Base-by-base conservation (phyloP, 352 stramenopile species). In the Phytophthora cactorum region DNA sequence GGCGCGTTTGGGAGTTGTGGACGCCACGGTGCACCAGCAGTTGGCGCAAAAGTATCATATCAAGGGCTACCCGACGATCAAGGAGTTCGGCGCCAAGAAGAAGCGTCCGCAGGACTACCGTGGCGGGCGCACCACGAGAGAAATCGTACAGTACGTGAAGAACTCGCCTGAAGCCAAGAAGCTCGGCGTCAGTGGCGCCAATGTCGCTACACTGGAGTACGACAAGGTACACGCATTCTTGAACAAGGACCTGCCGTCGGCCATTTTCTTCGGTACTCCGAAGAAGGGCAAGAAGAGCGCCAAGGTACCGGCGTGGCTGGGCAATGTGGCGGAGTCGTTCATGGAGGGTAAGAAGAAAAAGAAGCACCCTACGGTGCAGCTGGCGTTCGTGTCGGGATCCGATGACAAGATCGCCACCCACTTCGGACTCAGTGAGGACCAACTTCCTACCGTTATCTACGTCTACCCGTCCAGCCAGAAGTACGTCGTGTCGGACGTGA, bases 41-140 rank as follows among this genome's bases (percentile, higher is more conserved):
- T 65, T 95, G 54, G 86, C 84, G 6, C 83, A 92, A 59, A 86
- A 92, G 68, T 95, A 90, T 66, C 72, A 85, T 51, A 74, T 95
- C 62, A 74, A 91, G 59, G 86, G 86, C 28, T 95, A 88, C 63
- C 86, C 86, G 47, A 95, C 86, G 8, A 90, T 95, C 69, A 94
- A 92, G 76, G 84, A 92, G 55, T 94, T 94, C 49, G 86, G 82
- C 9, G 75, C 77, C 38, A 92, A 92, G 66, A 94, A 94, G 78
- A 92, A 89, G 63, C 88, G 87, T 41, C 86, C 86, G 29, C 72
- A 62, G 29, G 86, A 92, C 56, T 94, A 92, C 70, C 81, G 81
- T 25, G 84, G 84, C 12, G 84, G 84, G 17, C 86, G 86, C 54
- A 82, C 81, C 4, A 65, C 71, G 43, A 71, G 65, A 36, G 86